Evolutionary conservation across 768 basidiomycete species (phyloP).

Genomic region (Termitomyces sp.): DNA sequence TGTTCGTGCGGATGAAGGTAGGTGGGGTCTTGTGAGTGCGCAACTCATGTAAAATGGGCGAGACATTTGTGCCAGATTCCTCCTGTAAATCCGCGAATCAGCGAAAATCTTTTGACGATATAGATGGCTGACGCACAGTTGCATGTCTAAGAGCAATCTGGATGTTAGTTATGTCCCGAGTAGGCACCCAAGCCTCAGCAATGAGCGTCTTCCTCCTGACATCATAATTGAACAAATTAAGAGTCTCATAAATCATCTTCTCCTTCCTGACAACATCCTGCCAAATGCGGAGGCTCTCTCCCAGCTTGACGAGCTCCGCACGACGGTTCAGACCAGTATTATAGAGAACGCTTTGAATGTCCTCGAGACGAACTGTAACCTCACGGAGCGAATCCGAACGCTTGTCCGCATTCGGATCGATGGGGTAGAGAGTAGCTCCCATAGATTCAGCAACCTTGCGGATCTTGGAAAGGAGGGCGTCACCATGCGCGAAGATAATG

Average conservation of each 20-base stretch:
- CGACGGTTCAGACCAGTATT: slow-evolving; percentile 86
- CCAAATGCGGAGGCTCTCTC: slow-evolving; percentile 86
- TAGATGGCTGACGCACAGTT: slow-evolving; percentile 48
- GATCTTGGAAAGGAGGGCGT: slow-evolving; percentile 90
- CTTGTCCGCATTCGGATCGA: slow-evolving; percentile 92
- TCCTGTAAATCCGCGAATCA: slow-evolving; percentile 47
- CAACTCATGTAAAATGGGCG: slow-evolving; percentile 89
- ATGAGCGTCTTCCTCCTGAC: slow-evolving; percentile 90
- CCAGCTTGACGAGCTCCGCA: slow-evolving; percentile 77
- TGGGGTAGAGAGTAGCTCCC: slow-evolving; percentile 95
- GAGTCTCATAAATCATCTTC: slow-evolving; percentile 92
- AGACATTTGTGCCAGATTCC: slow-evolving; percentile 88
- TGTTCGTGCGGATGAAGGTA: slow-evolving; percentile 92
- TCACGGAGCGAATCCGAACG: slow-evolving; percentile 88
- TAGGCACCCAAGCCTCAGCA: slow-evolving; percentile 97
- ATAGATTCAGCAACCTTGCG: slow-evolving; percentile 99
- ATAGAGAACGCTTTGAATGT: slow-evolving; percentile 84
- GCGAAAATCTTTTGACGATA: not conserved
- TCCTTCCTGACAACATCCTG: slow-evolving; percentile 93
- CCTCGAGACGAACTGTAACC: slow-evolving; percentile 85
- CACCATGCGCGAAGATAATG: slow-evolving; percentile 98
- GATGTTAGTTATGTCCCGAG: slow-evolving; percentile 82
- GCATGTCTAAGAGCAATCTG: slow-evolving; percentile 88
- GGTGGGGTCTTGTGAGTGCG: slow-evolving; percentile 90
- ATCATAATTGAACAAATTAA: slow-evolving; percentile 96